Percentiles rank a stretch among this genome's conserved stretches.
These are phyloP conservation scores for Euphorbia lathyris DNA, from an alignment of 345 rosid genomes.

Conservation along the genomic window DNA sequence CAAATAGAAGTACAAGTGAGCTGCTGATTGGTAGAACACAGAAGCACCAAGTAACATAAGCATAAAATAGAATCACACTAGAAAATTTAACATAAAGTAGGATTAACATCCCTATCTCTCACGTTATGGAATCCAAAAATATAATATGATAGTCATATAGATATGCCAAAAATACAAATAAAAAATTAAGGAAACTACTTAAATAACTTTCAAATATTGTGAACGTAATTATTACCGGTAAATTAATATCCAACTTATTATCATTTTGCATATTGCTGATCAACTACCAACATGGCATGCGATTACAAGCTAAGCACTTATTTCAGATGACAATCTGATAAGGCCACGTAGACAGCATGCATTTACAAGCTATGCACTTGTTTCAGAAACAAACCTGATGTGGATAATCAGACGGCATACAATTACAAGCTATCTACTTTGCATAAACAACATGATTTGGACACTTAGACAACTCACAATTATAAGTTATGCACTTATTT, in stretches of 20 bases:
- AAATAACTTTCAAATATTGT: neutral
- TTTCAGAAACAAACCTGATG: neutral
- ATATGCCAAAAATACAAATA: too few relatives aligned
- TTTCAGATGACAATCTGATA: neutral
- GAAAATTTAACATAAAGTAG: neutral
- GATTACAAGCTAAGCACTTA: neutral
- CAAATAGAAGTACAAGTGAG: neutral
- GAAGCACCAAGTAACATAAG: neutral
- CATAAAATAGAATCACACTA: neutral
- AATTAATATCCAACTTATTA: neutral
- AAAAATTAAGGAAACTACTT: neutral
- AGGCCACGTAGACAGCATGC: too few relatives aligned
- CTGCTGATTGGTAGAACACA: neutral
- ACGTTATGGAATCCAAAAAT: neutral
- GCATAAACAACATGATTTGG: too few relatives aligned
- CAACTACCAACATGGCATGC: neutral
- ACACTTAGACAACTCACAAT: too few relatives aligned
- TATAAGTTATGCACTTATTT: neutral
- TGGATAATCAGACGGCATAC: too few relatives aligned
- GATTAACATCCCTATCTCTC: neutral
- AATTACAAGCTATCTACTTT: too few relatives aligned
- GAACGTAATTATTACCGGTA: neutral
- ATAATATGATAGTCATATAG: too few relatives aligned
- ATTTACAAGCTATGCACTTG: neutral
- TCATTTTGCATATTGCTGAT: neutral